Percentiles rank a stretch among this genome's conserved stretches.
These are phyloP conservation scores for Rhizophagus sp. DNA, from an alignment of 192 early-diverging fungal genomes.

Conservation along the genomic window DNA sequence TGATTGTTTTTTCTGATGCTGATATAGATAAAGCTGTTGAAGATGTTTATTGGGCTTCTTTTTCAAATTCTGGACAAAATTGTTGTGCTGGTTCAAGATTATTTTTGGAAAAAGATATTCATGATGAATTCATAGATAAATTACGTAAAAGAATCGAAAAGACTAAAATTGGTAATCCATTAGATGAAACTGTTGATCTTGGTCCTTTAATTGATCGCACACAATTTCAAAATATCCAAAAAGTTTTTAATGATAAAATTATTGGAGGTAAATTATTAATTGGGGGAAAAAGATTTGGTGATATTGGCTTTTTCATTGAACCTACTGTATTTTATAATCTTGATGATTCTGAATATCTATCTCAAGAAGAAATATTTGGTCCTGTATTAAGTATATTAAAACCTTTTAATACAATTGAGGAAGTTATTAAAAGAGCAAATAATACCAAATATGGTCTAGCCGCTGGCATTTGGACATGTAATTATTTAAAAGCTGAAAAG, in stretches of 20 bases:
- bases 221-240: constrained; percentile 58
- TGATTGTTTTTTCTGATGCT: constrained; percentile 76
- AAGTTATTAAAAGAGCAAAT: constrained; percentile 74
- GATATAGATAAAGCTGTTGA: constrained; percentile 71
- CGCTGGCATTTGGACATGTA: constrained; percentile 71
- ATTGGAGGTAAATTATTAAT: constrained; percentile 52
- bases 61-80: constrained; percentile 84
- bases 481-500: constrained; percentile 55
- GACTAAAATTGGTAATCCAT: constrained; percentile 71
- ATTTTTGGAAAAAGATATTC: constrained; percentile 71
- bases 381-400: constrained; percentile 77
- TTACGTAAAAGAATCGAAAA: constrained; percentile 52
- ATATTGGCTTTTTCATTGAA: constrained; percentile 76
- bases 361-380: constrained; percentile 86
- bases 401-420: constrained; percentile 68
- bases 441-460: constrained; percentile 74
- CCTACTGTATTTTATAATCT: constrained; percentile 78
- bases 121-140: constrained; percentile 64
- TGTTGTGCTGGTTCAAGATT: constrained; percentile 79
- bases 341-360: not conserved
- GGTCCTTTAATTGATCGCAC: constrained; percentile 70
- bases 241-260: constrained; percentile 57
- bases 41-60: constrained; percentile 64
- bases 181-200: constrained; percentile 56
- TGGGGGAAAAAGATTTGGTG: constrained; percentile 64